Base-by-base conservation (phyloP, 176 grass and related monocot genomes). In the Chrysopogon serrulatus region DNA sequence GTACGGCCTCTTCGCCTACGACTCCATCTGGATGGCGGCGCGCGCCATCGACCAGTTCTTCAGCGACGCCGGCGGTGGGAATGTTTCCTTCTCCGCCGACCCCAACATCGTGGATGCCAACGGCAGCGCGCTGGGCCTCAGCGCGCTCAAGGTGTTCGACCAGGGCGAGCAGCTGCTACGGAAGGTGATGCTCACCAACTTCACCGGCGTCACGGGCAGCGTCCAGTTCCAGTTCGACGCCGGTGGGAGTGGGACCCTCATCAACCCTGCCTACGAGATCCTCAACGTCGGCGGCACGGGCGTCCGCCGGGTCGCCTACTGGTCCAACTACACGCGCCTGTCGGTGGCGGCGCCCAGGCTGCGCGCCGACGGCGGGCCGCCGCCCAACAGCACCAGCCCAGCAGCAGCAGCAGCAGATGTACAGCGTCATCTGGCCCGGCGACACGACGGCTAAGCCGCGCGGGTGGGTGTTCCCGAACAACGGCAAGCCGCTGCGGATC, bases 381-480 rank as follows among this genome's bases (percentile, higher is more conserved):
- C 71, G 21, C 65, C 65, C 24, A 85, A 67, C 36, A 23, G 23
- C 45, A 80, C 30, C 83, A 27, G 31, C 30, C 51, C 44, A 87
- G 43, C 79, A 35, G 21, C 4, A 44, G n/a, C 35, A 76, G 21
- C 42, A 68, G 80, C 5, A 82, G 73, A 84, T 95, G 68, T 84
- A 88, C 81, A 88, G 86, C 81, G 82, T 90, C 28, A 83, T 98
- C 70, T 98, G 96, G 92, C 96, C 96, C 8, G 96, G 96, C 2
- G 90, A 93, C 82, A 88, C 87, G 8, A 74, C 87, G 47, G n/a
- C 69, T 23, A 65, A 31, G 56, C 96, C 96, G 13, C 88, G 90
- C 67, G 96, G 96, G 60, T 98, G 96, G 92, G 89, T 93, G 62
- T 93, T 98, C 75, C 88, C 95, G 4, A 90, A 95, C 85, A 95